A percentile compares a stretch with the other conserved stretches of the same genome.
phyloP scores from a whole-genome alignment of 768 basidiomycete species.

The Lactarius quietus region DNA sequence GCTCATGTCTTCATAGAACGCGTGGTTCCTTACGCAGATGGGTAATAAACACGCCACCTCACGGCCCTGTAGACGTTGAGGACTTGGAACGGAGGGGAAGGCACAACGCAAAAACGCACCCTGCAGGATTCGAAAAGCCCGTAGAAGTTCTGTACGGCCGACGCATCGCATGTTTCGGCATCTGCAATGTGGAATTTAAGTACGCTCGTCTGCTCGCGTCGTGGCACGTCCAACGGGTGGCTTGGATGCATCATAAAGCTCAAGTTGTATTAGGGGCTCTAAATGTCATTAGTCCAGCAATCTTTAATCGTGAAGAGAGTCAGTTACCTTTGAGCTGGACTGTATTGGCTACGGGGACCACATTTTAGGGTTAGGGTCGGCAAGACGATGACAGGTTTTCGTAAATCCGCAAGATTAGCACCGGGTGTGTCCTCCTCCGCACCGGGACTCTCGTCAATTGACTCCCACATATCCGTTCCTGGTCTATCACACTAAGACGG shows the following conservation, averaged over 20 bases:
- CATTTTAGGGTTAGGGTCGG: conserved; percentile 9
- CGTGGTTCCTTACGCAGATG: too few species aligned
- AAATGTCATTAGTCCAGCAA: too few species aligned
- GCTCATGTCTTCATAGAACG: too few species aligned
- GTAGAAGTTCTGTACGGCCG: conserved; percentile 83
- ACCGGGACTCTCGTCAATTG: conserved; percentile 83
- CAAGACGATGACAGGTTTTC: conserved; percentile 54
- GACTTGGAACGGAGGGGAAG: background rate
- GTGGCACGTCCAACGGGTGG: conserved; percentile 88
- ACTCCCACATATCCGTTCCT: conserved; percentile 85
- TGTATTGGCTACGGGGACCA: conserved; percentile 69
- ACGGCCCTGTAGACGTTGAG: conserved; percentile 36
- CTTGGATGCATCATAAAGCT: conserved; percentile 79
- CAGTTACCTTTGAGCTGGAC: conserved; percentile 81
- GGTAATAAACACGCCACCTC: conserved; percentile 45
- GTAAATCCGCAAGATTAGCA: conserved; percentile 79
- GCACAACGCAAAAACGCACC: conserved; percentile 39
- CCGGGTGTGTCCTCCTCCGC: conserved; percentile 78
- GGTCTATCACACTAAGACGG: conserved; percentile 71
- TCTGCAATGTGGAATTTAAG: conserved; percentile 94
- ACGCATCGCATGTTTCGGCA: conserved; percentile 87
- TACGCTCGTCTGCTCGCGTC: conserved; percentile 66
- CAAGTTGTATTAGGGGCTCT: conserved; percentile 81
- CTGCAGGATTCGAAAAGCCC: conserved; percentile 78
- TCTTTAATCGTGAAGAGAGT: background rate